Evolutionary conservation across 768 basidiomycete genomes (phyloP), one percentile per base, ranked within the genome.

Genomic region (Rhodotorula diobovata): DNA sequence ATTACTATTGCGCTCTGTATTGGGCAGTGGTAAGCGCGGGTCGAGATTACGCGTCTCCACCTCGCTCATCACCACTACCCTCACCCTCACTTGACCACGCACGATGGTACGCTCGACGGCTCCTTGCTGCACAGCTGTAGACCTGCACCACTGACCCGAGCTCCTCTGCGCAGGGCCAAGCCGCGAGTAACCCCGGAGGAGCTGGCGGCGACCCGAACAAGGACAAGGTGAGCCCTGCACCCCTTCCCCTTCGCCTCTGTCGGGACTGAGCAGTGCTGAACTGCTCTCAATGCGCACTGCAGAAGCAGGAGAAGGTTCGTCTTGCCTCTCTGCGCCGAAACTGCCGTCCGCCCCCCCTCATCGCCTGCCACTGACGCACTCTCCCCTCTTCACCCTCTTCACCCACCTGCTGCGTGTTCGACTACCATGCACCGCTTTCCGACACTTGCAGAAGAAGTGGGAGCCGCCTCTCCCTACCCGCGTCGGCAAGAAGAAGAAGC

Each of bases 381-480:
- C 53, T 46, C 30, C 25, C 48, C 30, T 7, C 9, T 14, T 14
- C 54, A 18, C 14, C 21, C 51, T 20, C 46, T 5, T 41, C 2
- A 16, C 23, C 8, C n/a, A 14, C 30, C 58, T 59, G 41, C 56
- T 10, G 5, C n/a, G 8, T 25, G 39, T 9, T 30, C 30, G 41
- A 14, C 9, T 15, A 7, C 21, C n/a, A 2, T 37, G 37, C 18
- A 25, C 35, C 32, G 20, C 2, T 28, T 30, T 51, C 25, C 0
- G 6, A 16, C 51, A 7, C 20, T 5, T 48, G 79, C 86, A 88
- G 82, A 96, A 97, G 87, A 94, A 95, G 83, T 98, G 94, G 93
- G 95, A 98, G 80, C 93, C 95, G 15, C 95, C 95, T 77, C 86
- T 96, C 68, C 94, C 95, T 23, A 96, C 95, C 57, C 90, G 92